A percentile compares a stretch with the other conserved stretches of the same genome.
Conservation (phyloP, 192 early-diverging fungal species). For the Podila minutissima region DNA sequence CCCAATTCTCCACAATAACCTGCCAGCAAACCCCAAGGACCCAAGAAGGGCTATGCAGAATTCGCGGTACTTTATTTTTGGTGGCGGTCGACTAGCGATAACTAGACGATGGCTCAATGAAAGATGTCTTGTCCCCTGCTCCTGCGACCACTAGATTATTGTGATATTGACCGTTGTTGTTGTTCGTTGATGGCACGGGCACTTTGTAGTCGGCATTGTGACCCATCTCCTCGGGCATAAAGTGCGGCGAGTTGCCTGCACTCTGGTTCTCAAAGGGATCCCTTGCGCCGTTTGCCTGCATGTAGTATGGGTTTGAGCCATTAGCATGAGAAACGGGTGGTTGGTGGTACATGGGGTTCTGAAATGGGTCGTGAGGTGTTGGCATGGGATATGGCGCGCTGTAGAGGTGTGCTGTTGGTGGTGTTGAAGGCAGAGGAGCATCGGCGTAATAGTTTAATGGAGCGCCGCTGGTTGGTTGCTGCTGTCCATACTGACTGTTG, state of each 20-base stretch:
- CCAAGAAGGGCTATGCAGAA: no score
- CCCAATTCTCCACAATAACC: no score
- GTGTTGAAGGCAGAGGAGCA: background rate
- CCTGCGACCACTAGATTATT: background rate
- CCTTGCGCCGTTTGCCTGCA: constrained; percentile 1
- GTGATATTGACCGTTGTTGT: background rate
- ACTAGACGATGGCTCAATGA: constrained; percentile 12
- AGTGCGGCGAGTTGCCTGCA: background rate
- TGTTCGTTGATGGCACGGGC: background rate
- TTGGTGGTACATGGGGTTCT: constrained; percentile 16
- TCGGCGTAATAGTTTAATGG: background rate
- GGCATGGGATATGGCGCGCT: background rate
- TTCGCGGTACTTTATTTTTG: background rate
- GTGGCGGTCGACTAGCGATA: background rate
- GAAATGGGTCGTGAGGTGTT: constrained; percentile 22
- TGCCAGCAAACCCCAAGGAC: no score
- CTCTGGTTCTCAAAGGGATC: constrained; percentile 10
- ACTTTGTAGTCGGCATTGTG: background rate
- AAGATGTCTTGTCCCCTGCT: constrained; percentile 30
- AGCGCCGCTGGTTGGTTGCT: background rate
- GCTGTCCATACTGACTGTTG: background rate
- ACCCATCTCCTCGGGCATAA: constrained; percentile 38
- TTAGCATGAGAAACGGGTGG: background rate
- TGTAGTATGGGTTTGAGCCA: background rate
- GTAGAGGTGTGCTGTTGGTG: background rate